Evolutionary conservation across 1,139 yeast genomes (phyloP).

Genomic region (Magnusiomyces magnusii): DNA sequence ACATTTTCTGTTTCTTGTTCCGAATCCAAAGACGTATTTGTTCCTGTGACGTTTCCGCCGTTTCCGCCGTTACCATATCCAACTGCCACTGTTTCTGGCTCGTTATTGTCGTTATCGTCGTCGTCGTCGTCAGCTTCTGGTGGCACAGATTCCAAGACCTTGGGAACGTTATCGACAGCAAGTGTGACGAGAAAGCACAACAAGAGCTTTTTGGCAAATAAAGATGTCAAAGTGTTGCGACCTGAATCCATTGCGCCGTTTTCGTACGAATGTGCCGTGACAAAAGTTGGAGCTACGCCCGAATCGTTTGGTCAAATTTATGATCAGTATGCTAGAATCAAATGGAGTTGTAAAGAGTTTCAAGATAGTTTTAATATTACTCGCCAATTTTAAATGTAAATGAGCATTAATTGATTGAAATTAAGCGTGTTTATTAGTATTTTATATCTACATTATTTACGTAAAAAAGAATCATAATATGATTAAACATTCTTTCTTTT

Average conservation of each 20-base stretch:
- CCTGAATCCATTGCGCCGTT: background rate
- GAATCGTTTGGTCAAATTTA: background rate
- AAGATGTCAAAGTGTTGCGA: background rate
- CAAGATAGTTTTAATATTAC: background rate
- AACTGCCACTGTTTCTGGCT: background rate
- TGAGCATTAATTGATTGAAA: too few species aligned
- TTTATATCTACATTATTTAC: too few species aligned
- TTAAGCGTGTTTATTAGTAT: too few species aligned
- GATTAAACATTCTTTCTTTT: background rate
- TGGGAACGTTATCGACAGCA: background rate
- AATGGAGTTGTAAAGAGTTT: slow-evolving; percentile 2
- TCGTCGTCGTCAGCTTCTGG: too few species aligned
- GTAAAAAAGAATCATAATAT: too few species aligned
- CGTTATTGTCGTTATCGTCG: background rate
- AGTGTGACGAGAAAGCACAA: background rate
- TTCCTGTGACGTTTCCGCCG: background rate
- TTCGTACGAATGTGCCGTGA: background rate
- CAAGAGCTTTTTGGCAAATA: background rate
- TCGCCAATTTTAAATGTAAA: background rate
- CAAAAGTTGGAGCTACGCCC: background rate
- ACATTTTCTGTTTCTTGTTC: background rate
- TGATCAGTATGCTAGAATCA: background rate
- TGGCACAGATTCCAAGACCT: background rate
- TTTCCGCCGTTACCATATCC: background rate
- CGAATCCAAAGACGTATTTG: background rate